These are phyloP conservation scores for Claviceps monticola DNA, from an alignment of 2,329 filamentous ascomycete genomes.

Conservation along the genomic window DNA sequence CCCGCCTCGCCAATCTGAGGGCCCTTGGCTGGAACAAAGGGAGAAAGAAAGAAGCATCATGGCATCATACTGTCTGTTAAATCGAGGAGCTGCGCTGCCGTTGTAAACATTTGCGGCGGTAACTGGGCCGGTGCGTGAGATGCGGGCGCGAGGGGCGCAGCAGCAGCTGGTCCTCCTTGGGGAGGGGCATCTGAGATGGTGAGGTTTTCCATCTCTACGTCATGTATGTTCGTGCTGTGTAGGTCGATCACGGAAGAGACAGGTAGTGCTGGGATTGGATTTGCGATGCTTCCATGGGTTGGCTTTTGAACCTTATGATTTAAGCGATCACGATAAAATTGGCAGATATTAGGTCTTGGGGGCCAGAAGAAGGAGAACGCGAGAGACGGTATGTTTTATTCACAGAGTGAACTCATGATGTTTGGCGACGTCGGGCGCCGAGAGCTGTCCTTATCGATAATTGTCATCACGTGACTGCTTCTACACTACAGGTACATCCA, in stretches of 20 bases:
- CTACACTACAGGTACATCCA: too few species aligned
- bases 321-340: background rate
- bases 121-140: constrained; percentile 45
- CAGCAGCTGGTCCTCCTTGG: constrained; percentile 19
- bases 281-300: background rate
- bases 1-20: background rate
- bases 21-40: background rate
- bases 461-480: background rate
- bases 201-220: constrained; percentile 37
- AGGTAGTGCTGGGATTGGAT: constrained; percentile 1
- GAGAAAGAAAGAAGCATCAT: background rate
- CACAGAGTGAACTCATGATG: background rate
- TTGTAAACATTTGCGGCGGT: constrained; percentile 96
- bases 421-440: background rate
- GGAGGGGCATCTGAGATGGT: constrained; percentile 34
- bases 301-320: background rate
- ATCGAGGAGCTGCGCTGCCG: constrained; percentile 86
- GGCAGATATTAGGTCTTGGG: background rate
- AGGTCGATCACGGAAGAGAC: constrained; percentile 1
- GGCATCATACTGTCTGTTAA: constrained; percentile 78
- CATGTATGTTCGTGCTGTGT: constrained; percentile 8
- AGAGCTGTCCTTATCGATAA: constrained; percentile 4
- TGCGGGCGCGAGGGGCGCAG: constrained; percentile 15
- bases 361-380: background rate
- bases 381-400: background rate